These are phyloP conservation scores for Vittaforma corneae DNA, from an alignment of 371 early-diverging fungal species.

Conservation along the genomic window DNA sequence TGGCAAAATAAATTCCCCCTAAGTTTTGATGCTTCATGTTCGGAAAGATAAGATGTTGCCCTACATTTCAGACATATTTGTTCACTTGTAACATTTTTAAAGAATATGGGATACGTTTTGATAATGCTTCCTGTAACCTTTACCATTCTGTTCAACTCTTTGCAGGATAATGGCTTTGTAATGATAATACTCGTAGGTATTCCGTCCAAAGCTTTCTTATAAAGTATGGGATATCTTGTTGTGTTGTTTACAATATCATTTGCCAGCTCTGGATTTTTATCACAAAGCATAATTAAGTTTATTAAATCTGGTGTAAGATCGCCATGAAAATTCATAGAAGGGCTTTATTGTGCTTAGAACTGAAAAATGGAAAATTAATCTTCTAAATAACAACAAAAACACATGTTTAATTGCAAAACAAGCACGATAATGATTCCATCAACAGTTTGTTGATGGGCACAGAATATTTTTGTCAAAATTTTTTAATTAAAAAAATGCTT, in stretches of 20 bases:
- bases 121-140: constrained; percentile 51
- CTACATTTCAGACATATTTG: constrained; percentile 46
- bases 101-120: constrained; percentile 38
- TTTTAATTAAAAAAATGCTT: too few species aligned
- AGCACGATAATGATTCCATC: background rate
- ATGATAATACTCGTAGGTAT: constrained; percentile 47
- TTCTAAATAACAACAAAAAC: background rate
- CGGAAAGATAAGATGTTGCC: constrained; percentile 6
- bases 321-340: background rate
- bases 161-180: constrained; percentile 12
- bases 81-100: constrained; percentile 37
- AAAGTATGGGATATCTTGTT: constrained; percentile 2
- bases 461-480: too few species aligned
- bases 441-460: too few species aligned
- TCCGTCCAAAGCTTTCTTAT: constrained; percentile 7
- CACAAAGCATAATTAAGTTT: constrained; percentile 42
- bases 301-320: constrained; percentile 6
- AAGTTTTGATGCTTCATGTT: constrained; percentile 14
- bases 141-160: constrained; percentile 43
- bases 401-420: background rate
- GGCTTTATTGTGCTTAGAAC: background rate
- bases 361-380: background rate
- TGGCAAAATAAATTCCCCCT: constrained; percentile 30
- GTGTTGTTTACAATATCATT: constrained; percentile 32
- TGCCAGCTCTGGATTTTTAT: constrained; percentile 42